Percentiles rank a stretch among this genome's conserved stretches.
These are phyloP conservation scores for Hevea brasiliensis DNA, from an alignment of 345 rosid genomes.

Conservation along the genomic window DNA sequence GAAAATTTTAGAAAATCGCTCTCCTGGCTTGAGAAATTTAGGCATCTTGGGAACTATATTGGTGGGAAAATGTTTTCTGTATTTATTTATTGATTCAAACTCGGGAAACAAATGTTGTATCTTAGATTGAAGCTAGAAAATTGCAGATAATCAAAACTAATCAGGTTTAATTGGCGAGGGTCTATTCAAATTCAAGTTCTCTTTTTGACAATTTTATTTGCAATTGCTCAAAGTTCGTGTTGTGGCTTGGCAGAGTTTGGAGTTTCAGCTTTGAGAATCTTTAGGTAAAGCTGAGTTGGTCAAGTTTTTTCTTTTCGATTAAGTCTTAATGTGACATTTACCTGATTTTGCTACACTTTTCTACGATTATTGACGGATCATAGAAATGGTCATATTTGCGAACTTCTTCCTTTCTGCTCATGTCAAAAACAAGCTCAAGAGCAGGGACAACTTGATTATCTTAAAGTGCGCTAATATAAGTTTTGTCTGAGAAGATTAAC, in stretches of 20 bases:
- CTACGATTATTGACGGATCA: background rate
- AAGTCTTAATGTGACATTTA: background rate
- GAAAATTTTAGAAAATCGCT: background rate
- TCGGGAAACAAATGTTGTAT: background rate
- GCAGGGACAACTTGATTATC: background rate
- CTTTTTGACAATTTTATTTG: background rate
- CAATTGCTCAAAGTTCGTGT: background rate
- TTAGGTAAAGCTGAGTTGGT: background rate
- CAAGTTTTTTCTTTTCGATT: background rate
- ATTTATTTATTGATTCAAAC: background rate
- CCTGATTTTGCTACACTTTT: background rate
- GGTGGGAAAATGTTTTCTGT: background rate
- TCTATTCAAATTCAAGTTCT: background rate
- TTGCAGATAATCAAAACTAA: background rate
- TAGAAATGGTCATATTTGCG: background rate
- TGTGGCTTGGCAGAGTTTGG: background rate
- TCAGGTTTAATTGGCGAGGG: background rate
- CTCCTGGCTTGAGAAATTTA: background rate
- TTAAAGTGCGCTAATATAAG: background rate
- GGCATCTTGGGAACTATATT: background rate
- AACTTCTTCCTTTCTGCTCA: background rate
- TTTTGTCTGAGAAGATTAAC: background rate
- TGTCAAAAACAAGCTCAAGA: background rate
- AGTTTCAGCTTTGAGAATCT: background rate
- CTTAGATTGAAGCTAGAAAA: background rate